These are phyloP conservation scores for Bruguiera sexangula DNA, from an alignment of 345 rosid genomes.

Conservation along the genomic window DNA sequence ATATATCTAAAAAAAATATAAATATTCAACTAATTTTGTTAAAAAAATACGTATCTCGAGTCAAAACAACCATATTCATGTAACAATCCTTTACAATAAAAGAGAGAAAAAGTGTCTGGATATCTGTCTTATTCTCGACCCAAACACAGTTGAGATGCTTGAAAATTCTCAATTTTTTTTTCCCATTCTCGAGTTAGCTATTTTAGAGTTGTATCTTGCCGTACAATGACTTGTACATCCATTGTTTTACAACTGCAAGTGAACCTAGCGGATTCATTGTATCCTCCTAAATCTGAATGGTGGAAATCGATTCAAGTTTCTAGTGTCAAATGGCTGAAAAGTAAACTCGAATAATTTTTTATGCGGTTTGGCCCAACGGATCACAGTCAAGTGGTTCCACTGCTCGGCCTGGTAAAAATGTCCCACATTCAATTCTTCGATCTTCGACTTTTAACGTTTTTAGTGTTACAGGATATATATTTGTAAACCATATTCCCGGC, in stretches of 20 bases:
- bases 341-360: constrained; percentile 9
- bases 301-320: constrained; percentile 27
- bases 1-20: no score
- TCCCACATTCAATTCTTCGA: no score
- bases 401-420: no score
- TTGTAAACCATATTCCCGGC: neutral
- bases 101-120: neutral
- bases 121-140: neutral
- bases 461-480: neutral
- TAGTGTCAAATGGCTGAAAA: constrained; percentile 33
- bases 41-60: no score
- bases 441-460: neutral
- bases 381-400: neutral
- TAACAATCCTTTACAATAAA: no score
- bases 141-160: neutral
- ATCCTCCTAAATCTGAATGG: constrained; percentile 14
- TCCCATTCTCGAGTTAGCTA: neutral
- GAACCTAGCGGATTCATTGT: neutral
- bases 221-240: constrained; percentile 11
- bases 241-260: neutral
- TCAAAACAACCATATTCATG: no score
- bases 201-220: neutral
- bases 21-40: no score
- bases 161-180: neutral
- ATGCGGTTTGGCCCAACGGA: constrained; percentile 23